phyloP scores from a whole-genome alignment of 441 rosid genomes.

The Erodium texanum region DNA sequence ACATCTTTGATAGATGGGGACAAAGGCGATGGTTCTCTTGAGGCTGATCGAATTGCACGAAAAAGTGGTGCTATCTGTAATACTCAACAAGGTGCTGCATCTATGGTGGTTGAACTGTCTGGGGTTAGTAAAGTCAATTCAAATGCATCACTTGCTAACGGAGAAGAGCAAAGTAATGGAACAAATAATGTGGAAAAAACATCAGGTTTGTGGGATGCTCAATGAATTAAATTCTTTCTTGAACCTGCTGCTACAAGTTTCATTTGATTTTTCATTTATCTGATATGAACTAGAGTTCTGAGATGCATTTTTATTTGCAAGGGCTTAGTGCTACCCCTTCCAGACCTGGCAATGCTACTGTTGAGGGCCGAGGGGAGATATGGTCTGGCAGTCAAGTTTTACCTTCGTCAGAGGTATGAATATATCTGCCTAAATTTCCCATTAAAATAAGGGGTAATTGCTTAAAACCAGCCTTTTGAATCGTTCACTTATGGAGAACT shows the following conservation, averaged over 20 bases:
- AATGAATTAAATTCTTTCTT: slow-evolving; percentile 3
- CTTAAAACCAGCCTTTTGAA: too few species aligned
- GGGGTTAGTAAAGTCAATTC: slow-evolving; percentile 39
- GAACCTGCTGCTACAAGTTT: slow-evolving; percentile 4
- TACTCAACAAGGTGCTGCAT: slow-evolving; percentile 37
- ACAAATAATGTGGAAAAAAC: slow-evolving; percentile 36
- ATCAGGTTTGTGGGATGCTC: slow-evolving; percentile 42
- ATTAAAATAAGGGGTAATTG: not conserved
- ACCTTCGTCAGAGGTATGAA: slow-evolving; percentile 50
- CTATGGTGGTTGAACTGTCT: slow-evolving; percentile 42
- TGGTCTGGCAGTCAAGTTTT: slow-evolving; percentile 43
- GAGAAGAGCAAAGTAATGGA: slow-evolving; percentile 57
- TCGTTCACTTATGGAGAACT: too few species aligned
- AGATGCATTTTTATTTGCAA: slow-evolving; percentile 28
- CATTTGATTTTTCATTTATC: slow-evolving; percentile 14
- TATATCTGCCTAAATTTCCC: not conserved
- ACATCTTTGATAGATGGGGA: slow-evolving; percentile 38
- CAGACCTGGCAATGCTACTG: slow-evolving; percentile 39
- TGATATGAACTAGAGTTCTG: slow-evolving; percentile 24
- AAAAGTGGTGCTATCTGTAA: slow-evolving; percentile 32
- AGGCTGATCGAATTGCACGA: slow-evolving; percentile 32
- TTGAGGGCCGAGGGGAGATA: slow-evolving; percentile 42
- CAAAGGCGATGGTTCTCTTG: slow-evolving; percentile 42
- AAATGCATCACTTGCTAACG: slow-evolving; percentile 33
- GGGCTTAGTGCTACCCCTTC: slow-evolving; percentile 47